A percentile compares a stretch with the other conserved stretches of the same genome.
phyloP scores from a whole-genome alignment of 2,329 filamentous ascomycete species.

The Colletotrichum eremochloae region DNA sequence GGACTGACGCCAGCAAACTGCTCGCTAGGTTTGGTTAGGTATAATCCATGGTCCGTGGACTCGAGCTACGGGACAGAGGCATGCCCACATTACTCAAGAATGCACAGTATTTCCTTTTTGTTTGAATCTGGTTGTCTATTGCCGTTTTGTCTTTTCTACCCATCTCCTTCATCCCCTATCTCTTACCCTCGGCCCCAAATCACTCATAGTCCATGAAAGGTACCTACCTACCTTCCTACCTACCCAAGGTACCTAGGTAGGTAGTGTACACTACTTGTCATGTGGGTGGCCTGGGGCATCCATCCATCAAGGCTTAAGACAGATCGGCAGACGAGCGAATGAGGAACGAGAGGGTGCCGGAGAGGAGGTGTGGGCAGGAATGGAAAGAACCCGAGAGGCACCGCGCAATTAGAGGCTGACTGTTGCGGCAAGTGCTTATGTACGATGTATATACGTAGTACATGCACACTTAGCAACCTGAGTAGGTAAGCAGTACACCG shows the following conservation, averaged over 20 bases:
- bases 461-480: not conserved
- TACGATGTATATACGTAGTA: no score
- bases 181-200: no score
- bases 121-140: not conserved
- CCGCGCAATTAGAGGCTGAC: constrained; percentile 12
- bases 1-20: constrained; percentile 15
- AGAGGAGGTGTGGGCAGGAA: constrained; percentile 14
- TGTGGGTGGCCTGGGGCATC: constrained; percentile 11
- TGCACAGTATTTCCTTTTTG: not conserved
- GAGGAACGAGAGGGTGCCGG: not conserved
- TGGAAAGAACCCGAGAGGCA: constrained; percentile 23
- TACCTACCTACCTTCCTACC: no score
- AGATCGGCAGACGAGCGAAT: constrained; percentile 22
- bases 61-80: not conserved
- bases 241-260: no score
- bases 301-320: constrained; percentile 15
- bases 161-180: no score
- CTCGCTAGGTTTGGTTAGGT: not conserved
- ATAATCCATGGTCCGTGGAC: not conserved
- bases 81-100: not conserved
- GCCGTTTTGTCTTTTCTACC: not conserved
- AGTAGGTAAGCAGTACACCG: not conserved
- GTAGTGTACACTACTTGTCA: not conserved
- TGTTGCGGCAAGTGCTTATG: constrained; percentile 5
- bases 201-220: not conserved